These are phyloP conservation scores for Hypocreales sp. DNA, from an alignment of 2,329 filamentous ascomycete species.

Conservation along the genomic window DNA sequence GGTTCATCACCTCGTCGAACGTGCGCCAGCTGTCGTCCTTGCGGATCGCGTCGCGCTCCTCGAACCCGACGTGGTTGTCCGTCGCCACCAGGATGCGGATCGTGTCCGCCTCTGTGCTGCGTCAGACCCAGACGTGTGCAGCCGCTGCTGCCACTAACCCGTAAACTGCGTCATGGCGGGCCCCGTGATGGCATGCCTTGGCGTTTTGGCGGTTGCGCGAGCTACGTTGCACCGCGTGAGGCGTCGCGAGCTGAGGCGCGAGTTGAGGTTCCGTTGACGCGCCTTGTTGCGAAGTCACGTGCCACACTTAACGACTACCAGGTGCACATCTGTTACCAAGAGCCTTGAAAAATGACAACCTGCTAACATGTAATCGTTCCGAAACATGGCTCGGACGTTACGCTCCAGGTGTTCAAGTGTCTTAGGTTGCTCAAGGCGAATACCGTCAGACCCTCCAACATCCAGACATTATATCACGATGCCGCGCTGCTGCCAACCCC, in stretches of 20 bases:
- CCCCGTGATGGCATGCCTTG: too few relatives aligned
- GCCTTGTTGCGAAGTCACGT: slow-evolving; percentile 15
- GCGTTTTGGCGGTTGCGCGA: too few relatives aligned
- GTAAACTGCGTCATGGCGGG: too few relatives aligned
- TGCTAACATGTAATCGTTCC: too few relatives aligned
- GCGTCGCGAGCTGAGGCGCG: too few relatives aligned
- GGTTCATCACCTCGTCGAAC: slow-evolving; percentile 87
- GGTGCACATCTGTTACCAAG: background rate
- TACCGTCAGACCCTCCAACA: too few relatives aligned
- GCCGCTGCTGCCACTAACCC: too few relatives aligned
- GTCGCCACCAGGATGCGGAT: slow-evolving; percentile 91
- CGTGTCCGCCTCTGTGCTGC: slow-evolving; percentile 50
- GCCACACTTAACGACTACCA: slow-evolving; percentile 1
- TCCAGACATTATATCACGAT: slow-evolving; percentile 39
- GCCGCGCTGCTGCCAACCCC: slow-evolving; percentile 62
- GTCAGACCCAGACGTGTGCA: slow-evolving; percentile 3
- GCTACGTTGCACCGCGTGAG: too few relatives aligned
- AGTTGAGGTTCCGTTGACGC: too few relatives aligned
- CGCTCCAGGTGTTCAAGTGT: too few relatives aligned
- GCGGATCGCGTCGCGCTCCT: slow-evolving; percentile 84
- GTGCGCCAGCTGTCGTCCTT: slow-evolving; percentile 94
- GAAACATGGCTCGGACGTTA: too few relatives aligned
- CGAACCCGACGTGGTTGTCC: slow-evolving; percentile 95
- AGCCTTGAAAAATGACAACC: background rate
- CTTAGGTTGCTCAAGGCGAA: too few relatives aligned